Conservation (phyloP, 176 grass and related monocot species). For the Carex scoparia region DNA sequence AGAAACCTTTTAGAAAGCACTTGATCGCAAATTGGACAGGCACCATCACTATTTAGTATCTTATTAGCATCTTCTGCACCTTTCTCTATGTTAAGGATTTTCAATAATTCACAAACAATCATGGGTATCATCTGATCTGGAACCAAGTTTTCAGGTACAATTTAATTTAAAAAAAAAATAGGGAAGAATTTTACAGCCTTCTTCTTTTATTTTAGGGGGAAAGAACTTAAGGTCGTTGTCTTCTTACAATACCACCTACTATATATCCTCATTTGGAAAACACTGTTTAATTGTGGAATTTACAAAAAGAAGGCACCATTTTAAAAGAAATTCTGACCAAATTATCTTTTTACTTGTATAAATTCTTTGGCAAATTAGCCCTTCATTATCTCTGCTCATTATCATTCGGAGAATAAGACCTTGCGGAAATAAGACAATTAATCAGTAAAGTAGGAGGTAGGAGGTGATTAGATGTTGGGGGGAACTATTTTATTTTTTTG, state of each 20-base stretch:
- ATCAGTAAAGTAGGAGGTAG: background rate
- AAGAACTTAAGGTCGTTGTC: background rate
- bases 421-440: background rate
- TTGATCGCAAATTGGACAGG: constrained; percentile 90
- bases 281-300: background rate
- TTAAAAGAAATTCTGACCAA: background rate
- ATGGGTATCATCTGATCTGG: background rate
- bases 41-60: constrained; percentile 68
- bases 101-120: background rate
- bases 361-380: background rate
- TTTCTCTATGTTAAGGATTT: constrained; percentile 32
- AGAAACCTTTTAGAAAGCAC: constrained; percentile 81
- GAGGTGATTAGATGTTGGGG: background rate
- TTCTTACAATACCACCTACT: background rate
- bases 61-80: constrained; percentile 86
- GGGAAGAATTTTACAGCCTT: no score
- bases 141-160: background rate
- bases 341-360: background rate
- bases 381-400: background rate
- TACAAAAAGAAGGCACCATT: background rate
- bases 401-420: background rate
- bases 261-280: background rate
- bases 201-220: background rate
- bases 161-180: background rate
- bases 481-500: background rate